Conservation (phyloP, 345 rosid species). For the Linum lewisii region DNA sequence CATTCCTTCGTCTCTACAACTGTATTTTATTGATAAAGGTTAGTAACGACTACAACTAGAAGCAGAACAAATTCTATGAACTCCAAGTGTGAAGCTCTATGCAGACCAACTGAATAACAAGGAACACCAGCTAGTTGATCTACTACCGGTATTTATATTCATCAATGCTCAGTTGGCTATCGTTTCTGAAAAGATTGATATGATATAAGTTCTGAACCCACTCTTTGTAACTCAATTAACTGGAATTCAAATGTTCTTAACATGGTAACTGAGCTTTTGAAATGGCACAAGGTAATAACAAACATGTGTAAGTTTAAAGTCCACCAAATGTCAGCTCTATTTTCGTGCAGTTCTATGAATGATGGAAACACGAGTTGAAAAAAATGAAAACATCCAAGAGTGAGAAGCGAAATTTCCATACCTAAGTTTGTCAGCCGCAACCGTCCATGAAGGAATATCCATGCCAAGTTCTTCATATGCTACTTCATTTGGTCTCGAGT, state of each 20-base stretch:
- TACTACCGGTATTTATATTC: no score
- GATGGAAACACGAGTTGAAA: neutral
- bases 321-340: no score
- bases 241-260: no score
- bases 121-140: neutral
- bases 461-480: slow-evolving; percentile 9
- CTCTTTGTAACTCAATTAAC: no score
- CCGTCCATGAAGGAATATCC: slow-evolving; percentile 22
- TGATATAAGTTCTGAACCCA: no score
- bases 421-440: slow-evolving; percentile 24
- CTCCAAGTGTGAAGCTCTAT: neutral
- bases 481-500: slow-evolving; percentile 27
- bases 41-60: neutral
- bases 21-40: slow-evolving; percentile 9
- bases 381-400: neutral
- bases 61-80: neutral
- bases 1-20: slow-evolving; percentile 26
- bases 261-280: no score
- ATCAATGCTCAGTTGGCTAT: no score
- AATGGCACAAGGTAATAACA: no score
- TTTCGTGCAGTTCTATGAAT: neutral
- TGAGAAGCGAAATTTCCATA: neutral
- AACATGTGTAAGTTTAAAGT: no score
- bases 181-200: no score
- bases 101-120: neutral